Evolutionary conservation across 352 stramenopile genomes (phyloP).

Genomic region (Paralagenidium karlingii): DNA sequence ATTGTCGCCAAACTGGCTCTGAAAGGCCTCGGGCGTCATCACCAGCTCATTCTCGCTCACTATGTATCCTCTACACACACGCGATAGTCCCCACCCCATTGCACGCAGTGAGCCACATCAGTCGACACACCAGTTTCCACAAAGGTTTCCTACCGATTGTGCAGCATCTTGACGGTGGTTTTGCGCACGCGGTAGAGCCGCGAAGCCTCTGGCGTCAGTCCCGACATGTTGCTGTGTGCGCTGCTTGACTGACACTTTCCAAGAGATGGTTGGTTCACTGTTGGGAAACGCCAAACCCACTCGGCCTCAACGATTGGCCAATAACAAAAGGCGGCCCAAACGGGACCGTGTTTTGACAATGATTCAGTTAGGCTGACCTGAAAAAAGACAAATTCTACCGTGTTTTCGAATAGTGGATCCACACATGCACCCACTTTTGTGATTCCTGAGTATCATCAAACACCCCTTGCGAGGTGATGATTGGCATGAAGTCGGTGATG

Average conservation of each 20-base stretch:
- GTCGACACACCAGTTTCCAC: not conserved
- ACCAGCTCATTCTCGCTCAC: slow-evolving; percentile 94
- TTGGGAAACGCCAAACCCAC: no score
- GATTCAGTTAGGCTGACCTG: no score
- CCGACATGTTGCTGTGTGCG: slow-evolving; percentile 66
- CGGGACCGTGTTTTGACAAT: no score
- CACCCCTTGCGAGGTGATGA: slow-evolving; percentile 31
- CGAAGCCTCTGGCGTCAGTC: slow-evolving; percentile 70
- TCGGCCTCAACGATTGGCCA: no score
- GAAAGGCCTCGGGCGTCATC: slow-evolving; percentile 91
- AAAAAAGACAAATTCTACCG: no score
- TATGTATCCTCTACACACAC: slow-evolving; percentile 91
- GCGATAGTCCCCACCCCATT: not conserved
- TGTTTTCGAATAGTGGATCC: slow-evolving; percentile 14
- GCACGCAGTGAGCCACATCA: no score
- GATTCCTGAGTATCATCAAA: slow-evolving; percentile 13
- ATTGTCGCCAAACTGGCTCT: slow-evolving; percentile 84
- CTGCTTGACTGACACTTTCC: no score
- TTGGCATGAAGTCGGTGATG: slow-evolving; percentile 57
- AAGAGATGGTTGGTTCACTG: no score
- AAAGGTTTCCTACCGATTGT: slow-evolving; percentile 56
- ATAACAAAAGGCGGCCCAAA: no score
- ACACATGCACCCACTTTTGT: slow-evolving; percentile 29
- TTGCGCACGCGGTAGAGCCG: slow-evolving; percentile 91
- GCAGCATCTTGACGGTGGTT: slow-evolving; percentile 92